Evolutionary conservation across 495 filamentous ascomycete species (phyloP).

Genomic region (Parathielavia appendiculata): DNA sequence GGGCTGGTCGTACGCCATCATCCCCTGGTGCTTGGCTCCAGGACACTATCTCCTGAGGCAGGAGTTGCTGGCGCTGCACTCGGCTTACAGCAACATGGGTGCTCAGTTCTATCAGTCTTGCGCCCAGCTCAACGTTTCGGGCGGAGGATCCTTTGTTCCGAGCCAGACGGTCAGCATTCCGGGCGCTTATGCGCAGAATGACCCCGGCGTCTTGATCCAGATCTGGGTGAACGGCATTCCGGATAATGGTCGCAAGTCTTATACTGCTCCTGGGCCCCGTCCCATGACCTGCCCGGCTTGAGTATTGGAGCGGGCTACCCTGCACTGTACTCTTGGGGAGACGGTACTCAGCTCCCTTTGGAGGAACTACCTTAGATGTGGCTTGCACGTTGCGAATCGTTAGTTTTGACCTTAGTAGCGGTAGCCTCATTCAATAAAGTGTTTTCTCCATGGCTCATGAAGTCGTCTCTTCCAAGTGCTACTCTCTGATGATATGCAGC

Average conservation of each 20-base stretch:
- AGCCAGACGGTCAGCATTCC: not conserved
- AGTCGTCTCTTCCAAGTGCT: no score
- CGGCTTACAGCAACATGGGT: not conserved
- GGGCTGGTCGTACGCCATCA: not conserved
- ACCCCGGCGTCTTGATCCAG: not conserved
- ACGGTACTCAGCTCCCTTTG: no score
- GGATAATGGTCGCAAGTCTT: not conserved
- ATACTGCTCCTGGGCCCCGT: not conserved
- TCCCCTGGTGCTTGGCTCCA: not conserved
- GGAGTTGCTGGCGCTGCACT: not conserved
- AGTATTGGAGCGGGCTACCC: no score
- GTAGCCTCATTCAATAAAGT: no score
- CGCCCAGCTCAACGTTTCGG: not conserved
- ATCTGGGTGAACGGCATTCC: not conserved
- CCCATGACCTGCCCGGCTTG: not conserved
- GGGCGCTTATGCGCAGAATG: not conserved
- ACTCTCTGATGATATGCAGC: no score
- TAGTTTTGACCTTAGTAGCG: no score
- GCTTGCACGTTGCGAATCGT: no score
- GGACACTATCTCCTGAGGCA: not conserved
- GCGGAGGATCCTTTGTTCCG: not conserved
- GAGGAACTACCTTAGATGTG: no score
- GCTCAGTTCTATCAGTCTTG: constrained; percentile 1
- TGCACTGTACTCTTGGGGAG: no score
- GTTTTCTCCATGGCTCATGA: no score